Conservation (phyloP, 768 basidiomycete genomes). For the Porphyrellus cyaneotinctus region DNA sequence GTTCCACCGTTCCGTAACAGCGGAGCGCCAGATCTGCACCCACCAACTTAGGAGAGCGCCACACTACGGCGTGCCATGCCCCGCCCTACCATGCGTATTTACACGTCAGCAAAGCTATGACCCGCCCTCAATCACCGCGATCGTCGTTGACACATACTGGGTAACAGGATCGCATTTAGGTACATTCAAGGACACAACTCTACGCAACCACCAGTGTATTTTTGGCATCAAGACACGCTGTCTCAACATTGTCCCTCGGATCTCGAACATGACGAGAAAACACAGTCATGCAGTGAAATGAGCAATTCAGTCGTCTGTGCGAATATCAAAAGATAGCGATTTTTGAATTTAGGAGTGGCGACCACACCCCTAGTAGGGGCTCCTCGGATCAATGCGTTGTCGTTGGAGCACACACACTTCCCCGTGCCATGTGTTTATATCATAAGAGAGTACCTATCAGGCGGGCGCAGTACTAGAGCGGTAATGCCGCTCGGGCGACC, state of each 20-base stretch:
- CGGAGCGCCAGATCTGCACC: background rate
- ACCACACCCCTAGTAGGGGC: background rate
- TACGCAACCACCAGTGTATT: background rate
- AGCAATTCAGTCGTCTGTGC: background rate
- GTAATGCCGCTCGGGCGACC: too few relatives aligned
- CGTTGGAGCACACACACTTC: conserved; percentile 1
- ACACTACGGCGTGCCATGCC: background rate
- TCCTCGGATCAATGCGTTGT: conserved; percentile 18
- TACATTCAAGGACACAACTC: background rate
- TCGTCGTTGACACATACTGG: background rate
- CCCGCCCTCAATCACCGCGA: background rate
- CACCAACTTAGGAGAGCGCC: background rate
- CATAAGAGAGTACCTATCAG: too few relatives aligned
- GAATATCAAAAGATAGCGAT: conserved; percentile 2
- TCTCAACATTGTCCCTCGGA: conserved; percentile 7
- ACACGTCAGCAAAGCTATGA: background rate
- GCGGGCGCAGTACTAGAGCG: too few relatives aligned
- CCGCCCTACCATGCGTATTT: background rate
- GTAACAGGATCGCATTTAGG: background rate
- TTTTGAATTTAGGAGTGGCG: background rate
- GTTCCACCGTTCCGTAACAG: background rate
- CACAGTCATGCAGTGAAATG: background rate
- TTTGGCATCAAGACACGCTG: conserved; percentile 4
- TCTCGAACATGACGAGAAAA: conserved; percentile 2
- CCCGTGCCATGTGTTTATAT: background rate